Percentiles rank a stretch among this genome's conserved stretches.
phyloP scores from a whole-genome alignment of 768 basidiomycete genomes.

The Naganishia friedmannii region DNA sequence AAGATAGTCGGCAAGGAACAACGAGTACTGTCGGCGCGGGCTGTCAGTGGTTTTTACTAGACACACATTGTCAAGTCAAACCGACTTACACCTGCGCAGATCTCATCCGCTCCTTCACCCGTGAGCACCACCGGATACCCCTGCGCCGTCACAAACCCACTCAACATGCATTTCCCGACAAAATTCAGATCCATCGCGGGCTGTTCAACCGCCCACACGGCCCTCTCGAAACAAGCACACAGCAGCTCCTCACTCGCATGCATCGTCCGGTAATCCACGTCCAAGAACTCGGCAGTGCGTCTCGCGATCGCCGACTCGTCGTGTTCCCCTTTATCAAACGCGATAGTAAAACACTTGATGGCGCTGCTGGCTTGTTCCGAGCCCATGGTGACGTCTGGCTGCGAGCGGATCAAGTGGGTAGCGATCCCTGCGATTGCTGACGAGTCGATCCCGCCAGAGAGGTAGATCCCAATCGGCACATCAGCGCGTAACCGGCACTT shows the following conservation, averaged over 20 bases:
- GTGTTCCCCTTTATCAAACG: slow-evolving; percentile 36
- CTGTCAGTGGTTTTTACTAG: neutral
- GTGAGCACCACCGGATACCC: slow-evolving; percentile 48
- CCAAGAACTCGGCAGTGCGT: slow-evolving; percentile 41
- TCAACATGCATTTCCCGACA: slow-evolving; percentile 44
- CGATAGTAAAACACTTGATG: slow-evolving; percentile 41
- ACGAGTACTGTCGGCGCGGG: slow-evolving; percentile 31
- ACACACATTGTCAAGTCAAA: neutral
- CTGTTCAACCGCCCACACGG: slow-evolving; percentile 45
- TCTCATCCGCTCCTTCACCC: slow-evolving; percentile 48
- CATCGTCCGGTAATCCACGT: slow-evolving; percentile 37
- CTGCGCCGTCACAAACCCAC: slow-evolving; percentile 36
- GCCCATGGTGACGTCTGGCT: slow-evolving; percentile 36
- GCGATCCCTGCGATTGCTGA: slow-evolving; percentile 44
- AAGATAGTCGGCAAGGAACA: slow-evolving; percentile 43
- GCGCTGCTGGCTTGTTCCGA: slow-evolving; percentile 27
- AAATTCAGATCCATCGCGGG: slow-evolving; percentile 43
- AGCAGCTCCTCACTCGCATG: slow-evolving; percentile 39
- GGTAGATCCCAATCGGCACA: slow-evolving; percentile 46
- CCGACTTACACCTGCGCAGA: slow-evolving; percentile 36
- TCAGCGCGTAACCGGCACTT: slow-evolving; percentile 41
- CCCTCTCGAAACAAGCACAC: slow-evolving; percentile 39
- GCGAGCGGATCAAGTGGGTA: slow-evolving; percentile 33
- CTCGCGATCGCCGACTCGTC: slow-evolving; percentile 39
- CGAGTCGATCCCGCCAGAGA: slow-evolving; percentile 46